These are phyloP conservation scores for Phytophthora foliorum DNA, from an alignment of 352 stramenopile species.

Conservation along the genomic window DNA sequence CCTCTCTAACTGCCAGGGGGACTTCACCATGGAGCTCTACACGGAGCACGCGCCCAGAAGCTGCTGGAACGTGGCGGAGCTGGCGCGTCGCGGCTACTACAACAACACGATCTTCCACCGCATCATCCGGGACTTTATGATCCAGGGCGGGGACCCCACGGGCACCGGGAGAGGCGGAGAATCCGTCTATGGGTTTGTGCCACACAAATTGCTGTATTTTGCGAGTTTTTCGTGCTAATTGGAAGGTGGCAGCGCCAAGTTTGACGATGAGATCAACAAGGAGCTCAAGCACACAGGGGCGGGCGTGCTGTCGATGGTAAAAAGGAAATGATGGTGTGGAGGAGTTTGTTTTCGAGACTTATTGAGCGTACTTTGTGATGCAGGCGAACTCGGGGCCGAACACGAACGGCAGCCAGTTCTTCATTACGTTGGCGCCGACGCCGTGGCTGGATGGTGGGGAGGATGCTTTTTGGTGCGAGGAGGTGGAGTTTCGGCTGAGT, in stretches of 20 bases:
- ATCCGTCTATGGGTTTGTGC: constrained; percentile 91
- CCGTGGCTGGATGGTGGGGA: constrained; percentile 93
- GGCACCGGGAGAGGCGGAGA: constrained; percentile 94
- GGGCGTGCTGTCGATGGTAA: constrained; percentile 91
- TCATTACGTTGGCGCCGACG: constrained; percentile 94
- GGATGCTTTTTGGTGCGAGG: not conserved
- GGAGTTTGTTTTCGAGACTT: not conserved
- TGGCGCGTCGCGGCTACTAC: constrained; percentile 95
- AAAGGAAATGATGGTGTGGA: not conserved
- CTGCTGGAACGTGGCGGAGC: constrained; percentile 94
- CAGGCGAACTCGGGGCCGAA: constrained; percentile 93
- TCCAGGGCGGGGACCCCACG: constrained; percentile 96
- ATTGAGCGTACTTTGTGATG: constrained; percentile 1
- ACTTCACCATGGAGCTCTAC: constrained; percentile 96
- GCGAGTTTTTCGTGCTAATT: constrained; percentile 7
- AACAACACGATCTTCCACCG: constrained; percentile 97
- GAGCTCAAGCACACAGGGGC: constrained; percentile 95
- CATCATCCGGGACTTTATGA: constrained; percentile 98
- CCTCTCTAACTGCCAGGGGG: constrained; percentile 55
- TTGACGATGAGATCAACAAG: constrained; percentile 95
- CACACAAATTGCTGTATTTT: constrained; percentile 4
- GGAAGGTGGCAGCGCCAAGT: constrained; percentile 75
- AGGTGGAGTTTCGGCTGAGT: not conserved
- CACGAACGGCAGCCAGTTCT: constrained; percentile 96
- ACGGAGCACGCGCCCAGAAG: constrained; percentile 92